Conservation (phyloP, 208 protist species). For the Histomonas meleagridis region DNA sequence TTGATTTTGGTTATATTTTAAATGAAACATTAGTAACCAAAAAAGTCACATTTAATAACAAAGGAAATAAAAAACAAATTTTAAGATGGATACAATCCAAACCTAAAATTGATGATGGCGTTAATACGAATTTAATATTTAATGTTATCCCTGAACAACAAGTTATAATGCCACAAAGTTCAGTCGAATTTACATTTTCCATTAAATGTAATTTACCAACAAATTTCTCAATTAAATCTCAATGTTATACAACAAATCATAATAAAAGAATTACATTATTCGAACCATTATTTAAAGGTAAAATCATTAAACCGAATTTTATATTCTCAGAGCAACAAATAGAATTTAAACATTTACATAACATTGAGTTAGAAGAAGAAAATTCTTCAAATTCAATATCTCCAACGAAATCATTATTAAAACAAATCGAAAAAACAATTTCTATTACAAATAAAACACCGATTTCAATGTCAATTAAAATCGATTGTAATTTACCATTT, state of each 20-base stretch:
- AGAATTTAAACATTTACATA: neutral
- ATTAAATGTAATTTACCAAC: neutral
- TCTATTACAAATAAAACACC: neutral
- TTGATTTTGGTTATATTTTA: slow-evolving; percentile 20
- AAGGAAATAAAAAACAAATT: slow-evolving; percentile 16
- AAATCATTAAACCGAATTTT: neutral
- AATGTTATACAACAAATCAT: neutral
- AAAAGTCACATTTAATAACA: neutral
- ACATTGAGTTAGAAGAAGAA: neutral
- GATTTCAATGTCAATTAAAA: neutral
- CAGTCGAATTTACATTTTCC: neutral
- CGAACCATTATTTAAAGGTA: neutral
- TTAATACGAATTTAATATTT: neutral
- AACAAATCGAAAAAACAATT: neutral
- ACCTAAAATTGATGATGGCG: neutral
- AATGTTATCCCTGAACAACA: neutral
- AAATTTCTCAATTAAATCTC: neutral
- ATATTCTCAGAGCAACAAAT: neutral
- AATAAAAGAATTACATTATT: neutral
- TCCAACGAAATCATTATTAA: neutral
- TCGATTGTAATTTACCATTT: neutral
- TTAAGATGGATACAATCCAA: neutral
- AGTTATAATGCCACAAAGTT: neutral
- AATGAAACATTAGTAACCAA: neutral
- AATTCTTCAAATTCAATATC: neutral